phyloP scores from a whole-genome alignment of 225 moss, liverwort and hornwort species.

The Physcomitrium patens region DNA sequence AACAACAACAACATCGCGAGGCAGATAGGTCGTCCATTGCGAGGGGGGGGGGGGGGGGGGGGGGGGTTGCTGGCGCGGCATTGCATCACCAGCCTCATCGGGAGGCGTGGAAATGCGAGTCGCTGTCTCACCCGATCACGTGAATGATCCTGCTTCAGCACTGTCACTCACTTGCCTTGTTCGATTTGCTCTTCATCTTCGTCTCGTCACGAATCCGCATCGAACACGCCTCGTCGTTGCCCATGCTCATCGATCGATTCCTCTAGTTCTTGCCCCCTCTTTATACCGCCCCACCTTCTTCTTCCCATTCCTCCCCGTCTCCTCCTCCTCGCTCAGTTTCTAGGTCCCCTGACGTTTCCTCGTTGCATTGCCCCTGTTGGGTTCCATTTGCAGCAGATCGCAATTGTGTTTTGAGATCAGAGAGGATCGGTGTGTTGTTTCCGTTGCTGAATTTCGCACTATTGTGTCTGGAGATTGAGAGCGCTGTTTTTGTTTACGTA shows the following conservation, averaged over 20 bases:
- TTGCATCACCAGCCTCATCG: slow-evolving; percentile 34
- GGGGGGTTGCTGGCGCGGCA: slow-evolving; percentile 24
- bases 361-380: background rate
- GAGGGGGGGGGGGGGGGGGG: too few relatives aligned
- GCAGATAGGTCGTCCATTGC: too few relatives aligned
- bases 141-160: background rate
- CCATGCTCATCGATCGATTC: background rate
- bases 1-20: too few relatives aligned
- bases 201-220: background rate
- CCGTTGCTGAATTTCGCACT: background rate
- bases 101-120: slow-evolving; percentile 4
- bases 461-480: background rate
- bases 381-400: background rate
- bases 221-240: background rate
- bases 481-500: background rate
- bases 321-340: background rate
- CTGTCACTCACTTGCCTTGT: too few relatives aligned
- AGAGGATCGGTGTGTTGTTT: too few relatives aligned
- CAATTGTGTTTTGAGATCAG: too few relatives aligned
- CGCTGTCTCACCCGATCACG: slow-evolving; percentile 6
- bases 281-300: background rate
- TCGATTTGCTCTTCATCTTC: background rate
- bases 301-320: background rate
- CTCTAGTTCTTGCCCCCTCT: background rate
- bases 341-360: background rate